These are phyloP conservation scores for Hypoxylon sp. DNA, from an alignment of 2,329 filamentous ascomycete species.

Conservation along the genomic window DNA sequence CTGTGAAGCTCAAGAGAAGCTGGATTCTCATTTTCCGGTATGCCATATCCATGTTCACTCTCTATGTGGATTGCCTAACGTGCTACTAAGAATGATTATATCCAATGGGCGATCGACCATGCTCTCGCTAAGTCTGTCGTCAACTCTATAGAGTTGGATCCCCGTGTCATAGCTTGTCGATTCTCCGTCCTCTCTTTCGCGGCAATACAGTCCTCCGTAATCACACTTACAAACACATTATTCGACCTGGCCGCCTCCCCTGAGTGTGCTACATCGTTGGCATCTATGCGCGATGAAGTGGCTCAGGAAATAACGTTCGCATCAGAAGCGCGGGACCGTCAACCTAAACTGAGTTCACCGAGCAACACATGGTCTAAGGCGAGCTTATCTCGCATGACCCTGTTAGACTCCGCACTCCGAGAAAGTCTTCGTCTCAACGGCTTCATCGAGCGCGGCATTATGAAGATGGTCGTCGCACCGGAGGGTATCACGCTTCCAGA, in stretches of 20 bases:
- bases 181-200: constrained; percentile 56
- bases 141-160: constrained; percentile 51
- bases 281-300: constrained; percentile 57
- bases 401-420: constrained; percentile 60
- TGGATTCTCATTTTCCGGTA: constrained; percentile 41
- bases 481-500: constrained; percentile 55
- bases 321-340: background rate
- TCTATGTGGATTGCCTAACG: background rate
- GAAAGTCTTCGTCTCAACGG: constrained; percentile 60
- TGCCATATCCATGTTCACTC: background rate
- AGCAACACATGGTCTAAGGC: constrained; percentile 53
- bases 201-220: constrained; percentile 58
- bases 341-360: constrained; percentile 29
- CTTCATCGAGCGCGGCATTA: constrained; percentile 56
- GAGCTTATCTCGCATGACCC: constrained; percentile 56
- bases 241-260: constrained; percentile 57
- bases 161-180: constrained; percentile 54
- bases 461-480: constrained; percentile 56
- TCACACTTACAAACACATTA: constrained; percentile 57
- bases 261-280: constrained; percentile 45
- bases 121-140: constrained; percentile 50
- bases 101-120: constrained; percentile 59
- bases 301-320: constrained; percentile 42
- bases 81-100: constrained; percentile 55
- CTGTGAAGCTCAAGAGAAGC: constrained; percentile 41